Evolutionary conservation across 169 alveolate genomes (phyloP).

Genomic region (Cystoisospora suis): DNA sequence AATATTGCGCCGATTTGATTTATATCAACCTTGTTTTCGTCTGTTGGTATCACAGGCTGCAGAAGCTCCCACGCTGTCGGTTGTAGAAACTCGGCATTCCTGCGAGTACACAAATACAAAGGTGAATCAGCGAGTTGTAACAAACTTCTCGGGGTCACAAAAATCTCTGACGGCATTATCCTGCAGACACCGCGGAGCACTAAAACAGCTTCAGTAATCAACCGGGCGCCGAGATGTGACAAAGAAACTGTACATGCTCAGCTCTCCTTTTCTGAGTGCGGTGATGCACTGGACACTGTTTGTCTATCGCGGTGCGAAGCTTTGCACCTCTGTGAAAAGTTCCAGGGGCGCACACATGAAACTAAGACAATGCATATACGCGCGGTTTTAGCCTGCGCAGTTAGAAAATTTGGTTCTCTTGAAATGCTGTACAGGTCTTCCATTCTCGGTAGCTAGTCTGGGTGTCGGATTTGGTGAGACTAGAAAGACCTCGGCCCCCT

Average conservation of each 20-base stretch:
- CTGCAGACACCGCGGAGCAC: neutral
- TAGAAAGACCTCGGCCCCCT: too few species aligned
- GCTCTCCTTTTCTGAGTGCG: neutral
- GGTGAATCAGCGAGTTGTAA: neutral
- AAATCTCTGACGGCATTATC: neutral
- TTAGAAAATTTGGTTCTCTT: too few species aligned
- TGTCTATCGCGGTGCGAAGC: too few species aligned
- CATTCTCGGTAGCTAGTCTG: too few species aligned
- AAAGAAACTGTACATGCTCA: neutral
- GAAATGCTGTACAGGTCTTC: too few species aligned
- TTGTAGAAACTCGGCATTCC: neutral
- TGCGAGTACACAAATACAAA: neutral
- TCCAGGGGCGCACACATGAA: too few species aligned
- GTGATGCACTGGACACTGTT: neutral
- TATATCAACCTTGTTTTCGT: neutral
- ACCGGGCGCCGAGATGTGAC: neutral
- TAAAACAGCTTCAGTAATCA: neutral
- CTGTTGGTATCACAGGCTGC: neutral
- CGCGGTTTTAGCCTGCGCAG: too few species aligned
- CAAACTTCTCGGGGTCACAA: neutral
- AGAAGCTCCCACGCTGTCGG: neutral
- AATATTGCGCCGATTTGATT: neutral
- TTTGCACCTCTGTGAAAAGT: too few species aligned
- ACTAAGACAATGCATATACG: too few species aligned
- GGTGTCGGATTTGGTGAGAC: too few species aligned